phyloP scores from a whole-genome alignment of 2,329 filamentous ascomycete species.

The Penicillium sumatraense region DNA sequence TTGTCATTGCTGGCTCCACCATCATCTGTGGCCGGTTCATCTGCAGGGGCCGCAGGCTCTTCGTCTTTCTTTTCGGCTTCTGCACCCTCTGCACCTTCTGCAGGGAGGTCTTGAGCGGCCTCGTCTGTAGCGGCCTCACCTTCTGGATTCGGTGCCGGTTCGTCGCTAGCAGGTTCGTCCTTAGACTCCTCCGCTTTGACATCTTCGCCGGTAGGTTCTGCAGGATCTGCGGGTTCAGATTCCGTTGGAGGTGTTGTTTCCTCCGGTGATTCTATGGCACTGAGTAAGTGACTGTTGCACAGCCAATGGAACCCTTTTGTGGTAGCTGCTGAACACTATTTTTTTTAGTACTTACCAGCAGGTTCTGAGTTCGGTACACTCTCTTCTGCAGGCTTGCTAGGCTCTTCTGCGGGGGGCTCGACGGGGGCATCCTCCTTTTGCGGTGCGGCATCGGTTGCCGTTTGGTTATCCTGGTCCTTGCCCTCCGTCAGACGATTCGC shows the following conservation, averaged over 20 bases:
- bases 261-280: slow-evolving; percentile 31
- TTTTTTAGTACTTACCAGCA: slow-evolving; percentile 32
- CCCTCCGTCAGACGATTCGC: slow-evolving; percentile 39
- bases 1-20: slow-evolving; percentile 2
- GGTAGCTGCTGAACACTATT: neutral
- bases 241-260: slow-evolving; percentile 31
- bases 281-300: slow-evolving; percentile 17
- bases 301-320: neutral
- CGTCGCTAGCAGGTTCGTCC: slow-evolving; percentile 24
- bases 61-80: slow-evolving; percentile 23
- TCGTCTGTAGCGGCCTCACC: slow-evolving; percentile 17
- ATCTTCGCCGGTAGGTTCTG: slow-evolving; percentile 27
- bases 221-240: slow-evolving; percentile 25
- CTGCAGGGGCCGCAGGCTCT: slow-evolving; percentile 14
- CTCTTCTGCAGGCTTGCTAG: slow-evolving; percentile 31
- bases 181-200: slow-evolving; percentile 29
- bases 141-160: slow-evolving; percentile 22
- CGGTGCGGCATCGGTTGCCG: slow-evolving; percentile 32
- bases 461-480: slow-evolving; percentile 44
- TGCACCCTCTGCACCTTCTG: slow-evolving; percentile 21
- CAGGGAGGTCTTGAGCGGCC: slow-evolving; percentile 17
- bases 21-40: slow-evolving; percentile 16
- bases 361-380: slow-evolving; percentile 29
- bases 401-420: slow-evolving; percentile 26
- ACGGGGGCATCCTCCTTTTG: slow-evolving; percentile 33